Evolutionary conservation across 1,284 basidiomycete genomes (phyloP).

Genomic region (Singerocomus inundabilis): DNA sequence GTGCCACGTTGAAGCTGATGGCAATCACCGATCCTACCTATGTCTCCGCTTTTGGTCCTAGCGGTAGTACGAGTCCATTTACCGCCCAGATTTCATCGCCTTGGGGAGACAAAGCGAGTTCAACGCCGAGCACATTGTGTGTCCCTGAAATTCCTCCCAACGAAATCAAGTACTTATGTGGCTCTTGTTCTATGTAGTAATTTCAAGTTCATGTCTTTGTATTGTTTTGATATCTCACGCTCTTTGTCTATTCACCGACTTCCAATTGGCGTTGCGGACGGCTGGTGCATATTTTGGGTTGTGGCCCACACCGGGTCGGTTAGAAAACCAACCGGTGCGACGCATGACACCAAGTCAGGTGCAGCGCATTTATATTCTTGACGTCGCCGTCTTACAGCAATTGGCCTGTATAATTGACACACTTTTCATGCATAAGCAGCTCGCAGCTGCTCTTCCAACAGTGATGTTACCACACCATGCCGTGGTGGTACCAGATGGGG

Average conservation of each 20-base stretch:
- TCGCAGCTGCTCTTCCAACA: conserved; percentile 44
- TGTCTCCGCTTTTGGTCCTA: conserved; percentile 44
- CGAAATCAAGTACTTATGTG: not conserved
- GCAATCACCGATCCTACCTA: conserved; percentile 54
- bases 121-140: conserved; percentile 54
- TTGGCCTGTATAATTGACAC: too few relatives aligned
- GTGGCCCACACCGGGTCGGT: conserved; percentile 50
- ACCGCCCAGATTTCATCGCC: conserved; percentile 44
- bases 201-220: not conserved
- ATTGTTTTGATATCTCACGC: too few relatives aligned
- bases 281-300: too few relatives aligned
- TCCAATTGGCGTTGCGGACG: conserved; percentile 58
- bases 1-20: too few relatives aligned
- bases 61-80: conserved; percentile 47
- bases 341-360: conserved; percentile 57
- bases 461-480: conserved; percentile 40
- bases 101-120: conserved; percentile 54
- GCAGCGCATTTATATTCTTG: too few relatives aligned
- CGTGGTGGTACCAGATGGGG: conserved; percentile 47
- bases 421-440: conserved; percentile 29
- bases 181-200: not conserved
- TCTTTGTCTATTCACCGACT: conserved; percentile 39
- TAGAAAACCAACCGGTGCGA: conserved; percentile 40
- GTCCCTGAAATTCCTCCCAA: conserved; percentile 14
- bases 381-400: too few relatives aligned